A percentile compares a stretch with the other conserved stretches of the same genome.
Evolutionary conservation across 2,329 filamentous ascomycete species (phyloP).

Genomic region (Alternaria ventricosa): DNA sequence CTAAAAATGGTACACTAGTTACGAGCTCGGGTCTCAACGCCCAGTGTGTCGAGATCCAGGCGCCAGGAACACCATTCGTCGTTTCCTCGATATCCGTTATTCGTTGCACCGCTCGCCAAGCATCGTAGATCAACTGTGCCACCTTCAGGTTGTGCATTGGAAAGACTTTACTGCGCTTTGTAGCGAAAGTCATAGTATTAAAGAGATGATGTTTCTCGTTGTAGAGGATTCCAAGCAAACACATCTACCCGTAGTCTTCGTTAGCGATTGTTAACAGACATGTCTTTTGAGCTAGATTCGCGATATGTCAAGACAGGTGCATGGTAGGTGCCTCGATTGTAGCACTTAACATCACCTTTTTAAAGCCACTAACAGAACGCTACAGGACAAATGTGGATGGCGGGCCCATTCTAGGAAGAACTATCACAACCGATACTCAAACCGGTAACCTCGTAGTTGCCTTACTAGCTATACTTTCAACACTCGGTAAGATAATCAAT

Average conservation of each 20-base stretch:
- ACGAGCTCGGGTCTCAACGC: background rate
- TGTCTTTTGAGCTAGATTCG: background rate
- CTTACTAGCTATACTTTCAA: slow-evolving; percentile 22
- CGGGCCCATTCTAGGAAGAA: slow-evolving; percentile 19
- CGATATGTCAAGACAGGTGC: background rate
- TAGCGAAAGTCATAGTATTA: background rate
- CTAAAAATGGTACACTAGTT: background rate
- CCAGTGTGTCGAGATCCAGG: background rate
- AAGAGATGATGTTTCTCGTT: background rate
- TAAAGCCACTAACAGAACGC: no score
- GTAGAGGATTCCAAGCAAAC: background rate
- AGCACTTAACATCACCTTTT: no score
- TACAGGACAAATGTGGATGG: background rate
- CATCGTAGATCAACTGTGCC: background rate
- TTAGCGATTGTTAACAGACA: background rate
- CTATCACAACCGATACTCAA: slow-evolving; percentile 25
- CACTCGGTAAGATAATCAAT: slow-evolving; percentile 1
- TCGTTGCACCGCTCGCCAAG: background rate
- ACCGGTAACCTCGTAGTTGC: slow-evolving; percentile 28
- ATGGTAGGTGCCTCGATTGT: background rate
- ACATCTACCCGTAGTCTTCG: background rate
- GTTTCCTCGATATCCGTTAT: background rate
- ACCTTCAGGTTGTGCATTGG: background rate
- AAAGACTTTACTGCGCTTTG: background rate
- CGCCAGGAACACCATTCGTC: background rate